phyloP scores from a whole-genome alignment of 2,329 filamentous ascomycete genomes.

The Colletotrichum tamarilloi region DNA sequence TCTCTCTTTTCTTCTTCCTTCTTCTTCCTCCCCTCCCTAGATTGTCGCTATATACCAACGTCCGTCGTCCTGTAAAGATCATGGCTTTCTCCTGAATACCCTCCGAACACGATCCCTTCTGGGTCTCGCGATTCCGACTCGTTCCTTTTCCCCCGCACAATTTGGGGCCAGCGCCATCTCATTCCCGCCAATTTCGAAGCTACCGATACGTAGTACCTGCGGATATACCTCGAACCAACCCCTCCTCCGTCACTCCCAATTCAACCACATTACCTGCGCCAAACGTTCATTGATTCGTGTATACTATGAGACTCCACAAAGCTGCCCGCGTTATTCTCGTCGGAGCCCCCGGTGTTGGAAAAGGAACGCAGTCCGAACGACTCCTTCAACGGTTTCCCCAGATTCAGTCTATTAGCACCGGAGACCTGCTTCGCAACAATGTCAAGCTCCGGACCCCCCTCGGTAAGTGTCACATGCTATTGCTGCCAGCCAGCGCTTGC shows the following conservation, averaged over 20 bases:
- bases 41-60: slow-evolving; percentile 7
- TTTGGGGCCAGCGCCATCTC: slow-evolving; percentile 20
- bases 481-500: not conserved
- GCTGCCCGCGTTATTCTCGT: slow-evolving; percentile 95
- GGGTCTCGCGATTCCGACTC: slow-evolving; percentile 35
- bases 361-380: slow-evolving; percentile 94
- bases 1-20: not conserved
- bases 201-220: not conserved
- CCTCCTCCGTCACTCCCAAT: slow-evolving; percentile 3
- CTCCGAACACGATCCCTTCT: slow-evolving; percentile 28
- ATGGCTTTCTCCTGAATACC: slow-evolving; percentile 32
- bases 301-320: slow-evolving; percentile 73
- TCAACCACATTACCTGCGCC: slow-evolving; percentile 21
- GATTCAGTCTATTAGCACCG: slow-evolving; percentile 90
- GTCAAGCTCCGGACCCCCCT: slow-evolving; percentile 88
- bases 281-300: slow-evolving; percentile 15
- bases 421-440: slow-evolving; percentile 91
- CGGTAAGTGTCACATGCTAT: slow-evolving; percentile 63
- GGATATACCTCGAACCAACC: not conserved
- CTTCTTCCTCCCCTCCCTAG: slow-evolving; percentile 1
- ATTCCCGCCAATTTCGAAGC: slow-evolving; percentile 26
- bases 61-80: slow-evolving; percentile 7
- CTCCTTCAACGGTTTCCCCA: slow-evolving; percentile 89
- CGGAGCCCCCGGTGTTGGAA: slow-evolving; percentile 95
- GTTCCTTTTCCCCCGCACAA: slow-evolving; percentile 30